Percentiles rank a stretch among this genome's conserved stretches.
Evolutionary conservation across 2,329 filamentous ascomycete genomes (phyloP).

Genomic region (Aureobasidium sp.): DNA sequence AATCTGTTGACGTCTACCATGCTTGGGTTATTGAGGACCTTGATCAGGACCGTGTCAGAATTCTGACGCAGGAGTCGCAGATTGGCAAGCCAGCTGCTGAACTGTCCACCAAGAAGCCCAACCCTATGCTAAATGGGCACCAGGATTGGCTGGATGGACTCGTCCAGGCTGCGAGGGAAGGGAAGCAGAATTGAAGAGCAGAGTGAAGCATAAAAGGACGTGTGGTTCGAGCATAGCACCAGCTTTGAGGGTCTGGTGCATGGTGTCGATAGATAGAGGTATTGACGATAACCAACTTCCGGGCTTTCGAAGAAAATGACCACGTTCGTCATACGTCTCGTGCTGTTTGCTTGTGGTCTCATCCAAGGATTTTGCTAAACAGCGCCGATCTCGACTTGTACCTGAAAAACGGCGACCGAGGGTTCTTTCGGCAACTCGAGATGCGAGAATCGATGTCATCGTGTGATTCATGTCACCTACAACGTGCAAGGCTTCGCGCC

Average conservation of each 20-base stretch:
- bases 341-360: not conserved
- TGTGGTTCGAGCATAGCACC: not conserved
- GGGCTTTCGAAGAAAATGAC: not conserved
- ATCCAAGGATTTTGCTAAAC: not conserved
- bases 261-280: not conserved
- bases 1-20: slow-evolving; percentile 28
- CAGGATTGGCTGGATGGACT: slow-evolving; percentile 31
- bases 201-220: not conserved
- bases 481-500: not conserved
- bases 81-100: slow-evolving; percentile 24
- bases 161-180: slow-evolving; percentile 20
- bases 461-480: not conserved
- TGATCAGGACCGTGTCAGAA: slow-evolving; percentile 23
- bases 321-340: not conserved
- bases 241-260: not conserved
- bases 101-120: slow-evolving; percentile 24
- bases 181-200: not conserved
- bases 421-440: not conserved
- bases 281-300: not conserved
- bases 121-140: slow-evolving; percentile 29
- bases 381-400: not conserved
- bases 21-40: slow-evolving; percentile 30
- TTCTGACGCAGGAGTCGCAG: slow-evolving; percentile 30
- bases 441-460: not conserved
- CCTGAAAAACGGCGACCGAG: not conserved